These are phyloP conservation scores for Verticillium klebahnii DNA, from an alignment of 2,329 filamentous ascomycete species.

Conservation along the genomic window DNA sequence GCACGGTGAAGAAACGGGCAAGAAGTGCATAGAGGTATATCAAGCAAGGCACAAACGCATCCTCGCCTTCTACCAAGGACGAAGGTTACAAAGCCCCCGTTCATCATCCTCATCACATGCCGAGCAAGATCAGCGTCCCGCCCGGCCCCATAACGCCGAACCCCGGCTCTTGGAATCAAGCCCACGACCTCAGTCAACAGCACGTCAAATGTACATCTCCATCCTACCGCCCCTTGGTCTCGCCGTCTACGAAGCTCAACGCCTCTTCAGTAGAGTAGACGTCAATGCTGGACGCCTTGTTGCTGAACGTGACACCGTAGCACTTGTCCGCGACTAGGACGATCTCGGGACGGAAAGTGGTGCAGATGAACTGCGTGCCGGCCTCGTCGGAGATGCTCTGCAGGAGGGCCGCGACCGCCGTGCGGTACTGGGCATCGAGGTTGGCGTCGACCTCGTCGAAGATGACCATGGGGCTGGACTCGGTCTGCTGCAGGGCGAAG, in stretches of 20 bases:
- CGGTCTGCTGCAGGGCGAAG: slow-evolving; percentile 97
- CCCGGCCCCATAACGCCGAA: not conserved
- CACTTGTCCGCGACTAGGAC: slow-evolving; percentile 93
- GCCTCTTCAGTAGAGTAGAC: slow-evolving; percentile 85
- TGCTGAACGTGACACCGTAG: slow-evolving; percentile 90
- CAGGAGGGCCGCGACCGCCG: slow-evolving; percentile 86
- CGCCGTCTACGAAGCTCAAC: slow-evolving; percentile 89
- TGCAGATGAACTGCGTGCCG: slow-evolving; percentile 88
- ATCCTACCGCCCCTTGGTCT: slow-evolving; percentile 29
- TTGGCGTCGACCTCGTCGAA: slow-evolving; percentile 99
- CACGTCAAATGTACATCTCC: not conserved
- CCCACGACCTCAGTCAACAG: not conserved
- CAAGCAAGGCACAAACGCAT: not conserved
- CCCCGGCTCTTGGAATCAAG: not conserved
- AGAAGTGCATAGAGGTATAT: not conserved
- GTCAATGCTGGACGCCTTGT: slow-evolving; percentile 92
- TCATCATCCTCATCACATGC: not conserved
- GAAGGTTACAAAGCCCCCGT: not conserved
- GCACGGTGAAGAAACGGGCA: not conserved
- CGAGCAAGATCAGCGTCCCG: not conserved
- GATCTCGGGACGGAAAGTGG: slow-evolving; percentile 96
- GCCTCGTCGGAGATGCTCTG: slow-evolving; percentile 68
- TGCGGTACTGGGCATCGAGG: slow-evolving; percentile 94
- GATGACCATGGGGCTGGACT: slow-evolving; percentile 96
- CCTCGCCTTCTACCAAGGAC: not conserved